phyloP scores from a whole-genome alignment of 2,329 filamentous ascomycete genomes.

The Penicillium capsulatum region DNA sequence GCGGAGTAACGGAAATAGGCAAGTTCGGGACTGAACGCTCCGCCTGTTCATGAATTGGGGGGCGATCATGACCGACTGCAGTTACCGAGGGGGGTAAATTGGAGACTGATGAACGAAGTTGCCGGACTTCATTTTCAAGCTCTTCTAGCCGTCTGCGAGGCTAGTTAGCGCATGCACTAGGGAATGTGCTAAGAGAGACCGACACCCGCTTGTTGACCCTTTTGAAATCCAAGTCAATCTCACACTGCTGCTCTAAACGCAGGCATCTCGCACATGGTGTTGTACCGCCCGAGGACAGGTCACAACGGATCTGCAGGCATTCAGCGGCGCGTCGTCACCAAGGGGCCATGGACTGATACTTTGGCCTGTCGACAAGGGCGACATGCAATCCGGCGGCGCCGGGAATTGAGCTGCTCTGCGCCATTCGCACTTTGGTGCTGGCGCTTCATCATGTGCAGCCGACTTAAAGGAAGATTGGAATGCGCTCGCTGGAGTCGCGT shows the following conservation, averaged over 20 bases:
- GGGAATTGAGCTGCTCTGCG: neutral
- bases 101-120: conserved; percentile 5
- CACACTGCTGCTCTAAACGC: conserved; percentile 2
- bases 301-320: conserved; percentile 5
- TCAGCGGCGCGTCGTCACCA: too few species aligned
- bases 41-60: neutral
- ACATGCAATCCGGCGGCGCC: conserved; percentile 7
- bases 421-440: neutral
- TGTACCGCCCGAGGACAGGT: conserved; percentile 1
- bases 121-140: conserved; percentile 4
- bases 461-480: too few species aligned
- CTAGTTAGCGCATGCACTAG: neutral
- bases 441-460: conserved; percentile 53
- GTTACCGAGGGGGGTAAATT: neutral
- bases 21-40: neutral
- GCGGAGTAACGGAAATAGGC: neutral
- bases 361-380: conserved; percentile 9
- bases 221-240: conserved; percentile 7
- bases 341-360: too few species aligned
- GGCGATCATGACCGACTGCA: neutral
- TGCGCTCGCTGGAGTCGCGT: too few species aligned
- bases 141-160: conserved; percentile 2
- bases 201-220: conserved; percentile 7
- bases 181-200: neutral
- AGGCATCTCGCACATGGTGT: conserved; percentile 5